phyloP scores from a whole-genome alignment of 192 early-diverging fungal genomes.

The Backusella circina region DNA sequence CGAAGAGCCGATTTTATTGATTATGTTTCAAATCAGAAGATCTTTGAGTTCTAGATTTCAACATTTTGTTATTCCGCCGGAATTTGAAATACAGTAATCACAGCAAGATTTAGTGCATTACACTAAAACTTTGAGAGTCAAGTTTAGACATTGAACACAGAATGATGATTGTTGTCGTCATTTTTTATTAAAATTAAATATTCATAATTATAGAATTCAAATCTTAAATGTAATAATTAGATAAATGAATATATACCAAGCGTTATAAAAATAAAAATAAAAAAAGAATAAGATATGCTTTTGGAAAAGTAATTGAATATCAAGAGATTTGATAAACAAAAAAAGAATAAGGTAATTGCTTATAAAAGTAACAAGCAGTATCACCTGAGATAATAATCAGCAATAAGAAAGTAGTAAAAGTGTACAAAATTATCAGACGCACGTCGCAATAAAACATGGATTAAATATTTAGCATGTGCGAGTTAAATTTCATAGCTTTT shows the following conservation, averaged over 20 bases:
- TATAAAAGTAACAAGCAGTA: not conserved
- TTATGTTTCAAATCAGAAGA: not conserved
- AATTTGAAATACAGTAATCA: not conserved
- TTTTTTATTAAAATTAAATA: not conserved
- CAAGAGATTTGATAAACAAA: not conserved
- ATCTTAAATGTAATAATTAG: not conserved
- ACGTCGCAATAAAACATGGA: not conserved
- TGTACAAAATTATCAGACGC: not conserved
- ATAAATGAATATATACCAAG: not conserved
- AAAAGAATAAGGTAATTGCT: not conserved
- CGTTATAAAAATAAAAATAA: no score
- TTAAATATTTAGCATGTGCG: conserved; percentile 2
- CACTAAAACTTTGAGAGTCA: not conserved
- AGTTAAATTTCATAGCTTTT: not conserved
- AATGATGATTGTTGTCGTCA: not conserved
- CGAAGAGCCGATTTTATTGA: conserved; percentile 6
- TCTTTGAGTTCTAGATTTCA: not conserved
- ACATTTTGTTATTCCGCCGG: not conserved
- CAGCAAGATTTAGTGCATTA: not conserved
- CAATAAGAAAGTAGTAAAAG: not conserved
- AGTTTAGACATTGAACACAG: not conserved
- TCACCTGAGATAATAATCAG: not conserved
- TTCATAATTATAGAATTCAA: not conserved
- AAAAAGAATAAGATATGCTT: not conserved
- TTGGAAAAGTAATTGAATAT: not conserved